Base-by-base conservation (phyloP, 1,139 yeast genomes). In the Tardiomyces blankii region DNA sequence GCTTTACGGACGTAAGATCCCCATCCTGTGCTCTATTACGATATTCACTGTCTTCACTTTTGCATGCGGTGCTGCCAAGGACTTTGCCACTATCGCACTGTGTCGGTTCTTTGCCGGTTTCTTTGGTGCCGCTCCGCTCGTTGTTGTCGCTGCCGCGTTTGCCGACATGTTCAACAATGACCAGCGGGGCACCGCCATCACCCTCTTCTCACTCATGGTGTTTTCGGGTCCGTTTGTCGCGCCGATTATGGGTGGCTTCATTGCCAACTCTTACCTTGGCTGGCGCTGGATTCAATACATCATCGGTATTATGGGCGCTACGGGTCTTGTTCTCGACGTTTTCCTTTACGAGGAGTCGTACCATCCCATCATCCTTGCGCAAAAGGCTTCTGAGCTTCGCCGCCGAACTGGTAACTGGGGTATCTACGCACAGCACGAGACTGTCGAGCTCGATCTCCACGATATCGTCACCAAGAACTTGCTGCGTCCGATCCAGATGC, bases 61-160 rank as follows among this genome's bases (percentile, higher is more conserved):
- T 59, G 93, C 82, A 1, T 77, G 75, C 18, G 95, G 91, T 2
- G 74, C 85, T 13, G 86, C 85, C 33, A 73, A 82, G 59, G 81
- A 85, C 56, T 53, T 84, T 38, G 94, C 85, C 61, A 79, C 94
- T 0, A 67, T 85, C 49, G 62, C 84, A 68, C 64, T 86, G 41
- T 77, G 86, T 61, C 74, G 95, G 51, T 85, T 83, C 63, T 82
- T 85, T 60, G 79, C 79, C 38, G 94, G 95, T 39, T 72, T 80
- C 54, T 63, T 80, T 46, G 95, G 94, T 50, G 85, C 91, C 28
- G 86, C 93, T 12, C 87, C 93, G 0, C 64, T 86, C 58, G 93
- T 84, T 16, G 87, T 83, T 39, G 89, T 83, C 8, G 94, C 94
- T 19, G 94, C 94, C 28, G 75, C 85, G 0, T 80, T 84, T 70